Conservation (phyloP, 1,284 basidiomycete genomes). For the Cryptococcus jaspeensis region DNA sequence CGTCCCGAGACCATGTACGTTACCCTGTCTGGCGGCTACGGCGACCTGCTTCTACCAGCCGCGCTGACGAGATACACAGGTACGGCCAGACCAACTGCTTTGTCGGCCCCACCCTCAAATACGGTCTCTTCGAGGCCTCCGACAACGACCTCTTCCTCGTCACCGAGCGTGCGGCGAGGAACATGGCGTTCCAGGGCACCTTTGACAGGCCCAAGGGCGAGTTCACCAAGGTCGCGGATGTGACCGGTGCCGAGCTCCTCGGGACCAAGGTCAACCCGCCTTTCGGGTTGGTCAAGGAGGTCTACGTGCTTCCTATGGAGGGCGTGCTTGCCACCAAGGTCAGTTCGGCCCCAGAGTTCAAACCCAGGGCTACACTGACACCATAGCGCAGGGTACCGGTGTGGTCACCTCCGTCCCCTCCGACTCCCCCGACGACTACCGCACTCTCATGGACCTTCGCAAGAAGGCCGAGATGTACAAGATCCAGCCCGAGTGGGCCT, state of each 20-base stretch:
- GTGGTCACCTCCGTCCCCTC: conserved; percentile 98
- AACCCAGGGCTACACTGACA: background rate
- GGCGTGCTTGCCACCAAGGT: conserved; percentile 90
- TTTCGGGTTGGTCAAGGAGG: conserved; percentile 75
- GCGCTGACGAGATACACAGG: conserved; percentile 54
- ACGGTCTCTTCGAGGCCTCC: conserved; percentile 85
- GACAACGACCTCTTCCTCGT: conserved; percentile 84
- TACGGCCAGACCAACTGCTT: conserved; percentile 99
- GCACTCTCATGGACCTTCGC: conserved; percentile 84
- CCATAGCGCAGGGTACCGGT: conserved; percentile 74
- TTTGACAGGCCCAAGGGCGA: conserved; percentile 69
- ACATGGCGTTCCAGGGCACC: conserved; percentile 93
- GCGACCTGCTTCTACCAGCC: conserved; percentile 5
- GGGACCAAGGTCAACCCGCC: conserved; percentile 92
- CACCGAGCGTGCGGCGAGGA: conserved; percentile 86
- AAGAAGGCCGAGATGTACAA: conserved; percentile 98
- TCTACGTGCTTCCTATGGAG: conserved; percentile 98
- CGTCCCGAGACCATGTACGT: conserved; percentile 94
- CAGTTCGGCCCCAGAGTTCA: conserved; percentile 7
- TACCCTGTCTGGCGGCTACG: conserved; percentile 27
- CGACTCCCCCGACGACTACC: conserved; percentile 97
- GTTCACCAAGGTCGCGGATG: conserved; percentile 68
- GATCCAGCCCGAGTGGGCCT: conserved; percentile 86
- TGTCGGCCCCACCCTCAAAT: conserved; percentile 86
- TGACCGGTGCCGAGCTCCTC: conserved; percentile 76